phyloP scores from a whole-genome alignment of 306 rosid species.

The Echinosophora koreensis region DNA sequence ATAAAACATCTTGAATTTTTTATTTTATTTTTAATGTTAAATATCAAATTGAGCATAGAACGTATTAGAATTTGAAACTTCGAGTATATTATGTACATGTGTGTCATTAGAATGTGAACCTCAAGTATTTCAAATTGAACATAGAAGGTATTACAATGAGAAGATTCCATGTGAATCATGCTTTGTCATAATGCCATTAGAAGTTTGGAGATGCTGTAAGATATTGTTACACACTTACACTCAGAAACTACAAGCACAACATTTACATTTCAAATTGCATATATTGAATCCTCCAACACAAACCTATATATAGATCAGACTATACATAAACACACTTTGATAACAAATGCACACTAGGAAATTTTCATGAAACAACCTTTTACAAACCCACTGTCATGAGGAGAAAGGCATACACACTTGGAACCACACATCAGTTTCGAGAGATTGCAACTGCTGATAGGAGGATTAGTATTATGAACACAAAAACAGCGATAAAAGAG shows the following conservation, averaged over 20 bases:
- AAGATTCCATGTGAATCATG: neutral
- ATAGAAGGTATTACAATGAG: constrained; percentile 10
- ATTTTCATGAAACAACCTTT: neutral
- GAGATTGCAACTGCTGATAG: constrained; percentile 55
- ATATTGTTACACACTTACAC: constrained; percentile 19
- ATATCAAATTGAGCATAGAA: constrained; percentile 28
- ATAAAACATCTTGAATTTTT: constrained; percentile 12
- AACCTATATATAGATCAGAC: neutral
- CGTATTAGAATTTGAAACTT: neutral
- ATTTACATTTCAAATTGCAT: constrained; percentile 18
- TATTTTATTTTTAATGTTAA: neutral
- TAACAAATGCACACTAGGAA: neutral
- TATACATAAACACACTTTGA: constrained; percentile 24
- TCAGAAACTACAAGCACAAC: neutral
- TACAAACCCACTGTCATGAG: neutral
- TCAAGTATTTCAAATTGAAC: constrained; percentile 8
- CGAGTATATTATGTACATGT: constrained; percentile 25
- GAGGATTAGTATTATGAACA: constrained; percentile 55
- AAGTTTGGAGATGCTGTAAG: neutral
- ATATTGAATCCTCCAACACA: constrained; percentile 26
- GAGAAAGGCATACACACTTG: constrained; percentile 1
- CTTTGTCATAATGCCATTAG: neutral
- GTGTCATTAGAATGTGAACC: constrained; percentile 3
- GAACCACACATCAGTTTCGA: constrained; percentile 43
- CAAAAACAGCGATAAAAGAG: constrained; percentile 51